Evolutionary conservation across 129 eudicot species (phyloP).

Genomic region (Flaveria robusta): DNA sequence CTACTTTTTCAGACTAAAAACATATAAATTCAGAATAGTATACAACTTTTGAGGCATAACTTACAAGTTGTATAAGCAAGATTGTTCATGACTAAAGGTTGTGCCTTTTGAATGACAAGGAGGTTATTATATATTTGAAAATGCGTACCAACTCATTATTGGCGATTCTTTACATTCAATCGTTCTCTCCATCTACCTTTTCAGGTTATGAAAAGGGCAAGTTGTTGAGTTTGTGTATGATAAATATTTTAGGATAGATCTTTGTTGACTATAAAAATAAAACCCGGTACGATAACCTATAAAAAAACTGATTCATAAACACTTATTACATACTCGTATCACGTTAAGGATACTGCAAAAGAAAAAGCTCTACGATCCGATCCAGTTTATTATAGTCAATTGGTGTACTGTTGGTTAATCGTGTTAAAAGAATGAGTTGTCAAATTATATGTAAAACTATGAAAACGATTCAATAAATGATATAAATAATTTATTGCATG

Average conservation of each 20-base stretch:
- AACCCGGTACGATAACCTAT: background rate
- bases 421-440: background rate
- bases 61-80: background rate
- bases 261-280: background rate
- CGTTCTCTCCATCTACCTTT: slow-evolving; percentile 3
- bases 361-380: background rate
- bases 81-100: background rate
- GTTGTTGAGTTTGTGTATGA: background rate
- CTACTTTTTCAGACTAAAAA: slow-evolving; percentile 20
- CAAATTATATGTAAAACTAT: too few relatives aligned
- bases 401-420: background rate
- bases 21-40: slow-evolving; percentile 1
- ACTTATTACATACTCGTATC: background rate
- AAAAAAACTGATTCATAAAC: background rate
- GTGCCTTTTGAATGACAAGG: slow-evolving; percentile 42
- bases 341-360: background rate
- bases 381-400: background rate
- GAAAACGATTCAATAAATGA: too few relatives aligned
- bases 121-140: slow-evolving; percentile 29
- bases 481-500: too few relatives aligned
- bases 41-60: slow-evolving; percentile 15
- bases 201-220: slow-evolving; percentile 11
- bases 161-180: slow-evolving; percentile 18
- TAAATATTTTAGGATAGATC: background rate
- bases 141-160: slow-evolving; percentile 45